Evolutionary conservation across 441 rosid species (phyloP), one percentile per base, ranked within the genome.

Genomic region (Gossypium schwendimanii): DNA sequence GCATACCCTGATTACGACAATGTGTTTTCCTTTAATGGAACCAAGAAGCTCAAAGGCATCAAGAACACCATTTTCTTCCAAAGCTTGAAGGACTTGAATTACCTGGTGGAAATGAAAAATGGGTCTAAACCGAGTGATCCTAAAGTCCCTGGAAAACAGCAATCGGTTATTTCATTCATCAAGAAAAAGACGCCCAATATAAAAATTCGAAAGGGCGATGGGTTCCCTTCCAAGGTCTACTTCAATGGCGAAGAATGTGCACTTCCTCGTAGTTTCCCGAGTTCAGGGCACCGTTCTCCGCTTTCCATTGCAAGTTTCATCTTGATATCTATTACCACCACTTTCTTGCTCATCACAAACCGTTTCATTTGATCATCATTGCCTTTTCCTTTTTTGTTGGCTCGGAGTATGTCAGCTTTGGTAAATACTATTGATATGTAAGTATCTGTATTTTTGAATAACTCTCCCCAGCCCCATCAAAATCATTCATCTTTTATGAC

Each of bases 241-340:
- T 94, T 94, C 72, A 89, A 94, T 65, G 98, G 98, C 15, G 95
- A 92, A 79, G 97, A 94, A 81, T 94, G 98, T 70, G 86, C 88
- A 2, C 83, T 94, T 72, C 98, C 98, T 0, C 71, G 73, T n/a
- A 65, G 44, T 2, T 69, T 89, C 31, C 97, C 98, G 72, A 84
- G 81, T 66, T 72, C 81, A 3, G 93, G 78, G 1, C 72, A 20
- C 54, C 79, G 70, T 63, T 76, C 81, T 11, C 15, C 71, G 3
- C n/a, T 66, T 1, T 54, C 73, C 54, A 59, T 81, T 69, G 28
- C 77, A 9, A 52, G 81, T 1, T 72, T 67, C 24, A 11, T 77
- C 1, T 71, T 81, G 23, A 64, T 77, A 0, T 66, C 80, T 18
- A 8, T 83, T 17, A 31, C 78, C 28, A 71, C 85, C 33, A 72